Evolutionary conservation across 768 basidiomycete species (phyloP).

Genomic region (Rhizopogon roseolus): DNA sequence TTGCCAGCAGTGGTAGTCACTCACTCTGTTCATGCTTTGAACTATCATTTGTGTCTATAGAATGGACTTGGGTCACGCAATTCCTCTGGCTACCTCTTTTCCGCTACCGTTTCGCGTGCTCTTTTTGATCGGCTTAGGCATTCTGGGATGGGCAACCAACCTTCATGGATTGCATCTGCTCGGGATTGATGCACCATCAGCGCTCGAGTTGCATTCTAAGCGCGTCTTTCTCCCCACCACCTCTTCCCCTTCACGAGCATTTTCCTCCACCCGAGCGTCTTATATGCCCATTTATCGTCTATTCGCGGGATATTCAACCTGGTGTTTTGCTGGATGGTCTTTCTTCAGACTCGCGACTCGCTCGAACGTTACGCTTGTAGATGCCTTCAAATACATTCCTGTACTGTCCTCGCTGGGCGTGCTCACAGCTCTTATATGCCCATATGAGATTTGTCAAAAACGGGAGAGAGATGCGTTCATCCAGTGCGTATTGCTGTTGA

Average conservation of each 20-base stretch:
- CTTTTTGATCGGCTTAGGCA: slow-evolving; percentile 69
- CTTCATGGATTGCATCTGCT: slow-evolving; percentile 75
- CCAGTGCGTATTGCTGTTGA: slow-evolving; percentile 39
- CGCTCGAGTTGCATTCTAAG: slow-evolving; percentile 53
- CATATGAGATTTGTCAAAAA: slow-evolving; percentile 63
- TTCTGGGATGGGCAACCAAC: slow-evolving; percentile 91
- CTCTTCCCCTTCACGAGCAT: slow-evolving; percentile 15
- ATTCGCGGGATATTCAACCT: slow-evolving; percentile 52
- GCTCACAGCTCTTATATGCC: slow-evolving; percentile 55
- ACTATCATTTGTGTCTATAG: neutral
- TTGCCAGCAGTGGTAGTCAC: slow-evolving; percentile 1
- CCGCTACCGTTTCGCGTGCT: slow-evolving; percentile 93
- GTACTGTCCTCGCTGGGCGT: slow-evolving; percentile 59
- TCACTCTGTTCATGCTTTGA: neutral
- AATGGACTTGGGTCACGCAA: slow-evolving; percentile 36
- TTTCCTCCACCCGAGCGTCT: slow-evolving; percentile 28
- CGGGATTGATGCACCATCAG: slow-evolving; percentile 68
- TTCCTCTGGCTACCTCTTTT: slow-evolving; percentile 52
- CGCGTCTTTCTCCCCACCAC: slow-evolving; percentile 13
- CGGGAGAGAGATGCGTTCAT: slow-evolving; percentile 74
- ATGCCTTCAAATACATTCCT: slow-evolving; percentile 74
- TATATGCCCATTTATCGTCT: slow-evolving; percentile 67
- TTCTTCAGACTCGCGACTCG: slow-evolving; percentile 58
- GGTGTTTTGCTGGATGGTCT: slow-evolving; percentile 66
- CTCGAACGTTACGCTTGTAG: slow-evolving; percentile 56